Evolutionary conservation across 352 stramenopile species (phyloP), one percentile per base, ranked within the genome.

Genomic region (Pythium dissimile): DNA sequence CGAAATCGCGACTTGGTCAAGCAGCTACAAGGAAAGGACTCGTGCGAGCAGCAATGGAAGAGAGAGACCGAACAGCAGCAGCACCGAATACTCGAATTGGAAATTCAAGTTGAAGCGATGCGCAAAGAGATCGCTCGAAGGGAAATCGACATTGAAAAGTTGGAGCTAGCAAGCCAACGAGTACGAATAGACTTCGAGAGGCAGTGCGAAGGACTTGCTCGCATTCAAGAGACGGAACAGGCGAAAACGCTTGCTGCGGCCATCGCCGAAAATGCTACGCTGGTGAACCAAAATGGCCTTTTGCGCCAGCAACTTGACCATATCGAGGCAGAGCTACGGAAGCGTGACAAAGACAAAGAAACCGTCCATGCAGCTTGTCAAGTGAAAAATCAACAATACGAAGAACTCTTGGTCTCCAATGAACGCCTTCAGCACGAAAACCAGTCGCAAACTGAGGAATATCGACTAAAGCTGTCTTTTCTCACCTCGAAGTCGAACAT

Each of bases 131-230:
- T 81, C 16, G 72, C 69, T 15, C 64, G 67, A 1, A 71, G 69
- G 31, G 70, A 85, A 11, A 46, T 86, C 3, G 72, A 85, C 24
- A 45, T 84, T 8, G 77, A 88, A 49, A 64, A 69, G n/a, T 35
- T 69, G 3, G 54, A 70, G 15, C 59, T 86, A 13, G 41, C 59
- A 8, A 52, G 39, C 10, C 64, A 64, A 35, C 76, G 60, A 28
- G 45, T 62, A 16, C 62, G 80, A 23, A 24, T 84, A 2, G 66
- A 84, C 12, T 66, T 61, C 1, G 66, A 85, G 18, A 67, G 75
- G 47, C 63, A 73, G 39, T 55, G 54, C 9, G 60, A 68, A 35
- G 46, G 38, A 9, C 18, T 55, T 13, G 28, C 23, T 5, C 26
- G 50, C 6, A 49, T 46, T 5, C 38, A 43, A 2, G 59, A 78